Evolutionary conservation across 257 asterid species (phyloP).

Genomic region (Salvia splendens): DNA sequence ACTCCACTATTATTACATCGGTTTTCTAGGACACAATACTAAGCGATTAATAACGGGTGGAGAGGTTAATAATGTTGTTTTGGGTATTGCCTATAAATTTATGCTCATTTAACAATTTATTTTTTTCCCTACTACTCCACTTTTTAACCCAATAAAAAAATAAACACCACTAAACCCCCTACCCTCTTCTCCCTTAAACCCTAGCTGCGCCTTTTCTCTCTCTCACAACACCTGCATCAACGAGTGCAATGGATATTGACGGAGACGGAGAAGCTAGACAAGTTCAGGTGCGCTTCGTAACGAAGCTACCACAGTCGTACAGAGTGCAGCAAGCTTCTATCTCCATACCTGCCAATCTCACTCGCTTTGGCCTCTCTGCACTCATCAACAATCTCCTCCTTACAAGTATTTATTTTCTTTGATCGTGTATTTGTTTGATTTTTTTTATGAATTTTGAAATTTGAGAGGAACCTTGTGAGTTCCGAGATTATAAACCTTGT

Average conservation of each 20-base stretch:
- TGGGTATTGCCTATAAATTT: no score
- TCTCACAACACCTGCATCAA: background rate
- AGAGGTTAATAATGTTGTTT: no score
- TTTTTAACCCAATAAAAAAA: background rate
- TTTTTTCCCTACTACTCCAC: no score
- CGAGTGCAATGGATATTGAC: conserved; percentile 49
- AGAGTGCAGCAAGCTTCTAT: conserved; percentile 56
- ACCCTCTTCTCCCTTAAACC: conserved; percentile 14
- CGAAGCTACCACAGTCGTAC: conserved; percentile 63
- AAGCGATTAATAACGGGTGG: no score
- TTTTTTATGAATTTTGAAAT: background rate
- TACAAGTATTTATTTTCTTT: conserved; percentile 42
- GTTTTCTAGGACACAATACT: no score
- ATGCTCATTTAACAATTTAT: no score
- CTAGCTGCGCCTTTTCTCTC: conserved; percentile 30
- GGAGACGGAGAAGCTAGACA: conserved; percentile 56
- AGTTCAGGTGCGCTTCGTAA: conserved; percentile 73
- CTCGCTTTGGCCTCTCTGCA: conserved; percentile 70
- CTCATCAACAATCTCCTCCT: conserved; percentile 67
- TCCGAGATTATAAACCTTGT: no score
- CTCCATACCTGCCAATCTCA: conserved; percentile 73
- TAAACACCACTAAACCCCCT: background rate
- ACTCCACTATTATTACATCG: no score
- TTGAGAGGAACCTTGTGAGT: background rate
- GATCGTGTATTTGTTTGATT: background rate